Evolutionary conservation across 1,139 yeast species (phyloP).

Genomic region (Hyphopichia burtonii): DNA sequence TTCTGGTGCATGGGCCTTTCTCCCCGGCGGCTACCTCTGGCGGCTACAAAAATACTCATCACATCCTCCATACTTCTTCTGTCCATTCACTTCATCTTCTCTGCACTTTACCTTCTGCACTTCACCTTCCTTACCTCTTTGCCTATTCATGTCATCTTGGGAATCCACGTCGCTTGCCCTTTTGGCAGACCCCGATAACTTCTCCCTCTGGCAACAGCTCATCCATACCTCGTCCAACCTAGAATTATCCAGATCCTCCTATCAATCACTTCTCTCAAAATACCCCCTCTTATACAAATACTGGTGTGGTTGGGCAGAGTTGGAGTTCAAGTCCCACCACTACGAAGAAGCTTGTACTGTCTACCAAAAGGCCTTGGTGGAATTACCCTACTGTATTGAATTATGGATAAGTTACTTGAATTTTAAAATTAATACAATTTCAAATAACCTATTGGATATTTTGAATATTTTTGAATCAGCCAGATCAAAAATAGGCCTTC

Average conservation of each 20-base stretch:
- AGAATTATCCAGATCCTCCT: conserved; percentile 48
- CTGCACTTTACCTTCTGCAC: too few species aligned
- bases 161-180: conserved; percentile 25
- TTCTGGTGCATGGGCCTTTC: too few species aligned
- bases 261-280: conserved; percentile 53
- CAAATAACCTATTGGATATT: conserved; percentile 29
- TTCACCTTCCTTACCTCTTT: too few species aligned
- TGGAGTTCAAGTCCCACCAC: conserved; percentile 62
- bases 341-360: conserved; percentile 48
- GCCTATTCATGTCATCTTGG: conserved; percentile 11
- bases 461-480: conserved; percentile 60
- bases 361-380: conserved; percentile 53
- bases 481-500: conserved; percentile 61
- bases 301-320: conserved; percentile 74
- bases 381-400: conserved; percentile 57
- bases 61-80: too few species aligned
- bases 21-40: too few species aligned
- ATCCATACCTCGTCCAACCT: conserved; percentile 31
- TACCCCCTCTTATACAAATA: conserved; percentile 76
- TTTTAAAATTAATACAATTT: conserved; percentile 48
- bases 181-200: conserved; percentile 43
- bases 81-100: too few species aligned
- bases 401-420: conserved; percentile 73
- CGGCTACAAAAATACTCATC: too few species aligned
- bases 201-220: conserved; percentile 50